Evolutionary conservation across 768 basidiomycete genomes (phyloP).

Genomic region (Mrakia blollopis): DNA sequence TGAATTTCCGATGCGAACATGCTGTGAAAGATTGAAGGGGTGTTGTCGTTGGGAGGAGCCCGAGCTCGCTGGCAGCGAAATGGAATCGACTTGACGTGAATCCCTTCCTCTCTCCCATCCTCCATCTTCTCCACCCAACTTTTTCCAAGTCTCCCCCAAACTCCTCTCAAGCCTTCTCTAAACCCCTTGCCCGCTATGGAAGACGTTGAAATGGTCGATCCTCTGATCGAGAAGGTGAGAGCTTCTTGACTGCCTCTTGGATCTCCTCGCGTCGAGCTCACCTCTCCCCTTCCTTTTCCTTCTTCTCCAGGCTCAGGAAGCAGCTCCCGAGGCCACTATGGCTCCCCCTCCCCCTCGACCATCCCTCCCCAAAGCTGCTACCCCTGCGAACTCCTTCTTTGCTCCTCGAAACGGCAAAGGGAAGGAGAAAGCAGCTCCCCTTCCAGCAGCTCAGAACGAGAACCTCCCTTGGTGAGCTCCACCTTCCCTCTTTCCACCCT

Average conservation of each 20-base stretch:
- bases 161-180: background rate
- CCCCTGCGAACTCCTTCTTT: background rate
- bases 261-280: constrained; percentile 14
- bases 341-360: background rate
- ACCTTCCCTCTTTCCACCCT: background rate
- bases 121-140: background rate
- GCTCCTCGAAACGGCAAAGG: constrained; percentile 11
- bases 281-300: background rate
- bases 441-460: constrained; percentile 10
- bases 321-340: background rate
- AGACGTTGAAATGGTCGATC: background rate
- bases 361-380: background rate
- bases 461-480: constrained; percentile 15
- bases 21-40: background rate
- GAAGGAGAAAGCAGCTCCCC: constrained; percentile 4
- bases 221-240: background rate
- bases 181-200: background rate
- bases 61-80: background rate
- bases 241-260: background rate
- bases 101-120: background rate
- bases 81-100: background rate
- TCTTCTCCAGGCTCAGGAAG: background rate
- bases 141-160: too few species aligned
- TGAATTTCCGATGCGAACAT: constrained; percentile 45
- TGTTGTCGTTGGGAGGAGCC: background rate